Conservation (phyloP, 352 stramenopile genomes). For the Globisporangium heterothallicum region DNA sequence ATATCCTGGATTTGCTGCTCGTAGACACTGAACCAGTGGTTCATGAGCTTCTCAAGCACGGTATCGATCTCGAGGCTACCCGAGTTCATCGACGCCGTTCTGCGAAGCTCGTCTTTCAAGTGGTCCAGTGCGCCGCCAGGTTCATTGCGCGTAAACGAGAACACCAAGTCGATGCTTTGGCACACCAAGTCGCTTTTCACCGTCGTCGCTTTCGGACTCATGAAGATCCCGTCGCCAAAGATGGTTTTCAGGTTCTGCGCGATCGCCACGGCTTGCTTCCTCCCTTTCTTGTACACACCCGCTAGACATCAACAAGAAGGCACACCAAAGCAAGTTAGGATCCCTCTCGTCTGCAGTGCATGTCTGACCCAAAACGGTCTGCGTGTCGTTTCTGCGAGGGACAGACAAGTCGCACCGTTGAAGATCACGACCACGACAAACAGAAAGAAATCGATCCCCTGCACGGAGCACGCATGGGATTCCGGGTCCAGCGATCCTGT, state of each 20-base stretch:
- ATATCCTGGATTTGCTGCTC: conserved; percentile 77
- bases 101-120: conserved; percentile 52
- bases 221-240: conserved; percentile 67
- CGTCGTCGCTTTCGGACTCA: conserved; percentile 40
- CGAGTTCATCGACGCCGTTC: neutral
- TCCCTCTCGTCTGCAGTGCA: too few relatives aligned
- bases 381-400: too few relatives aligned
- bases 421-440: conserved; percentile 76
- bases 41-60: conserved; percentile 73
- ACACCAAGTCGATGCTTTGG: conserved; percentile 67
- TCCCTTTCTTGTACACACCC: conserved; percentile 60
- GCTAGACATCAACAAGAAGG: conserved; percentile 32
- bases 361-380: too few relatives aligned
- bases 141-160: conserved; percentile 56
- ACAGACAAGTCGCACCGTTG: conserved; percentile 48
- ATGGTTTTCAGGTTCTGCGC: conserved; percentile 63
- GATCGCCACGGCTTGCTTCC: conserved; percentile 59
- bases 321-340: conserved; percentile 1
- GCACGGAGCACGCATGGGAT: conserved; percentile 65
- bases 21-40: conserved; percentile 72
- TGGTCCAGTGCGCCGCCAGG: conserved; percentile 29
- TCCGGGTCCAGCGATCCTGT: conserved; percentile 70
- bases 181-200: conserved; percentile 59
- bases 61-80: conserved; percentile 54
- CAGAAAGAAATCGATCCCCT: conserved; percentile 73